Evolutionary conservation across 75 land plant genomes (phyloP), one percentile per base, ranked within the genome.

Genomic region (Chamaecyparis obtusa): DNA sequence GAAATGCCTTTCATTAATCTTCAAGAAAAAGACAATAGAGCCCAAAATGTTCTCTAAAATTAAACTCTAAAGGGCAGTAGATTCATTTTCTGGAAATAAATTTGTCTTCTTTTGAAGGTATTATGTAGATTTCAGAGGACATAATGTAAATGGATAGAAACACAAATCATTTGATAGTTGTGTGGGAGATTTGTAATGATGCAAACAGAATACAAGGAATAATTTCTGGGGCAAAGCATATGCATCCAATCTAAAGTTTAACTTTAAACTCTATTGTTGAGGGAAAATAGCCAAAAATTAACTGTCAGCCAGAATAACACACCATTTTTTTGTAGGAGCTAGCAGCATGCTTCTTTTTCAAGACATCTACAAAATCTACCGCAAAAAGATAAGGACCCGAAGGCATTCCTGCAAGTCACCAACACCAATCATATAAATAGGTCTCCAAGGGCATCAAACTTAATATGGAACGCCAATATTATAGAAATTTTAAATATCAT

Each of bases 271-370:
- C 49, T 69, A 37, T 27, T 35, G 0, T 30, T 36, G 44, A 24
- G n/a, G n/a, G 32, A 79, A 30, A 39, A 41, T 6, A 41, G 49
- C 32, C 44, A 43, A 87, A 89, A 80, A 80, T 75, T 46, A 89
- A 72, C 19, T 43, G 64, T 16, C 57, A 37, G 35, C 60, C 17
- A 17, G 17, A 83, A 35, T 74, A 3, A 35, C 85, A 88, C 64
- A 97, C 99, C 97, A 97, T 95, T 88, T 95, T 92, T 84, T 93
- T 96, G 92, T 95, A 97, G 67, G 84, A 87, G 41, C 86, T 85
- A 2, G 91, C 57, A 30, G 86, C 94, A 89, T 97, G 94, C 83
- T 93, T 97, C 89, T 91, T 91, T 90, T 95, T 94, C 87, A 97
- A 86, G 21, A 94, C 94, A 10, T 93, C 90, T 27, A 97, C 87